Evolutionary conservation across 768 basidiomycete species (phyloP).

Genomic region (Leccinum longicurvipes): DNA sequence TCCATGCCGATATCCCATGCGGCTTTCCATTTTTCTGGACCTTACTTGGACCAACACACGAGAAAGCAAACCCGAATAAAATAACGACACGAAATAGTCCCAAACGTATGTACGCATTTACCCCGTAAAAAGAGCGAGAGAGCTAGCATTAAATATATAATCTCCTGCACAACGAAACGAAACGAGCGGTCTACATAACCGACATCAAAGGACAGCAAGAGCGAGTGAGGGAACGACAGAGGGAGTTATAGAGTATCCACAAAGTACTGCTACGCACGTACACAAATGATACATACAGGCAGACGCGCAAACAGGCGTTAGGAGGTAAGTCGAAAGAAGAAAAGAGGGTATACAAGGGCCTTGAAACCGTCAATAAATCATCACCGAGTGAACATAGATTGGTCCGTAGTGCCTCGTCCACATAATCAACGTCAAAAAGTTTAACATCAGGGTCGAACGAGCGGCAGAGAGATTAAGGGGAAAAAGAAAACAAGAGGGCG

Average conservation of each 20-base stretch:
- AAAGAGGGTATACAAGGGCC: not conserved
- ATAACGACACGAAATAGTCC: too few relatives aligned
- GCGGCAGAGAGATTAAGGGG: not conserved
- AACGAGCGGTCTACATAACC: too few relatives aligned
- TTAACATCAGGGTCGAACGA: not conserved
- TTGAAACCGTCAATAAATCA: not conserved
- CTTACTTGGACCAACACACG: too few relatives aligned
- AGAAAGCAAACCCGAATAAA: too few relatives aligned
- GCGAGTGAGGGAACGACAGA: not conserved
- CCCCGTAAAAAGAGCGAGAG: not conserved
- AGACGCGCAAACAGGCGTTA: not conserved
- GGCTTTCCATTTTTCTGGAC: too few relatives aligned
- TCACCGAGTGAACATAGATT: not conserved
- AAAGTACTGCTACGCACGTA: not conserved
- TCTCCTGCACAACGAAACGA: too few relatives aligned
- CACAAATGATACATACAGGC: not conserved
- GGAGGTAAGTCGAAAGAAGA: not conserved
- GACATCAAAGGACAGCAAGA: too few relatives aligned
- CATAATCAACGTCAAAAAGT: not conserved
- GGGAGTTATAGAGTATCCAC: not conserved
- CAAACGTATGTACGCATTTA: too few relatives aligned
- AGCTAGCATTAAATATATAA: not conserved
- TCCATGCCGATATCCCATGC: too few relatives aligned
- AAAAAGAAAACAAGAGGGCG: not conserved
- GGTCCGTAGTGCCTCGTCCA: not conserved